Evolutionary conservation across 371 early-diverging fungal species (phyloP).

Genomic region (Nematocida sp.): DNA sequence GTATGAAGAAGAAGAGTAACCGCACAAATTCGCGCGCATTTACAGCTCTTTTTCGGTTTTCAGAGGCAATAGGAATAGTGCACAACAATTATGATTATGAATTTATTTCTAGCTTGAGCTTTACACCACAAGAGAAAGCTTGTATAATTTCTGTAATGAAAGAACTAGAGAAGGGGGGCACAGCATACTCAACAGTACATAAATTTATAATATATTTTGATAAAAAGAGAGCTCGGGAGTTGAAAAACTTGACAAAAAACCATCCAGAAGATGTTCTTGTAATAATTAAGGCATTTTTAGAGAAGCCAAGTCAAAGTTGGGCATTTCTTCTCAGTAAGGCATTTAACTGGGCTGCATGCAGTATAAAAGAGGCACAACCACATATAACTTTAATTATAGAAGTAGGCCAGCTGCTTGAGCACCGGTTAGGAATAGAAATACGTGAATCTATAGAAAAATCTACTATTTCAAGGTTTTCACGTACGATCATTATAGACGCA

Average conservation of each 20-base stretch:
- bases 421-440: neutral
- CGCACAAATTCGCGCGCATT: constrained; percentile 4
- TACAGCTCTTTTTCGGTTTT: neutral
- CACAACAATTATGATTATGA: neutral
- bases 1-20: neutral
- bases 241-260: neutral
- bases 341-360: neutral
- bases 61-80: neutral
- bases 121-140: neutral
- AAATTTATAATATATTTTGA: neutral
- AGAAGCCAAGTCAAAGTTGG: neutral
- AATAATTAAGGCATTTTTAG: neutral
- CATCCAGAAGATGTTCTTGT: neutral
- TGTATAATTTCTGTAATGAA: neutral
- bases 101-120: neutral
- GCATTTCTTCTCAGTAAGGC: neutral
- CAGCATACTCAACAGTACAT: neutral
- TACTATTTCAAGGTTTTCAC: neutral
- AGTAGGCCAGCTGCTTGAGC: neutral
- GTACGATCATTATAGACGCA: neutral
- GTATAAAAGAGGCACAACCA: neutral
- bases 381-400: neutral
- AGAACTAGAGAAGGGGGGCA: neutral
- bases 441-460: neutral
- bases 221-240: neutral